Conservation (phyloP, 345 rosid genomes). For the Euphorbia lathyris region DNA sequence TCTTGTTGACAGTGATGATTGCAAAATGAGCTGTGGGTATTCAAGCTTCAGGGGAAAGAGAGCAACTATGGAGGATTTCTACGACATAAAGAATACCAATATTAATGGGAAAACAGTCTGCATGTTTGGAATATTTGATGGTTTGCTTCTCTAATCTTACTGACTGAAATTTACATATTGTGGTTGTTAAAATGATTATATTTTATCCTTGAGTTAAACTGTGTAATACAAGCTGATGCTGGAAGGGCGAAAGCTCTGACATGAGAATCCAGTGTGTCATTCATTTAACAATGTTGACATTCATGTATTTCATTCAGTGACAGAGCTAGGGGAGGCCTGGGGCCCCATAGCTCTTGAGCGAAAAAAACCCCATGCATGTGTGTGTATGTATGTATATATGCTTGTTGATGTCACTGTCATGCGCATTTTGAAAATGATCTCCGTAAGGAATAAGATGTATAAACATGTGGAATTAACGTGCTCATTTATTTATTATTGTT, state of each 20-base stretch:
- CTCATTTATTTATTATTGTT: slow-evolving; percentile 2
- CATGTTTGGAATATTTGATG: slow-evolving; percentile 99
- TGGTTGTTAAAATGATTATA: background rate
- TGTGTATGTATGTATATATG: too few relatives aligned
- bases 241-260: slow-evolving; percentile 4
- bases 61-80: slow-evolving; percentile 93
- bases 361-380: background rate
- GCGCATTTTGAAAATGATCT: slow-evolving; percentile 3
- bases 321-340: background rate
- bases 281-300: slow-evolving; percentile 2
- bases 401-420: background rate
- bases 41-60: slow-evolving; percentile 97
- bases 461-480: slow-evolving; percentile 4
- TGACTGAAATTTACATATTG: slow-evolving; percentile 3
- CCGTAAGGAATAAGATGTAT: slow-evolving; percentile 5
- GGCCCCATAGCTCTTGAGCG: background rate
- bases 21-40: slow-evolving; percentile 89
- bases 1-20: slow-evolving; percentile 68
- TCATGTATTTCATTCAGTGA: background rate
- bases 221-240: slow-evolving; percentile 8
- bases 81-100: slow-evolving; percentile 63
- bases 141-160: slow-evolving; percentile 44
- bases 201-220: slow-evolving; percentile 4
- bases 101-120: slow-evolving; percentile 70
- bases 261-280: slow-evolving; percentile 9